Percentiles rank a stretch among this genome's conserved stretches.
Conservation (phyloP, 2,329 filamentous ascomycete species). For the Setomelanomma holmii region DNA sequence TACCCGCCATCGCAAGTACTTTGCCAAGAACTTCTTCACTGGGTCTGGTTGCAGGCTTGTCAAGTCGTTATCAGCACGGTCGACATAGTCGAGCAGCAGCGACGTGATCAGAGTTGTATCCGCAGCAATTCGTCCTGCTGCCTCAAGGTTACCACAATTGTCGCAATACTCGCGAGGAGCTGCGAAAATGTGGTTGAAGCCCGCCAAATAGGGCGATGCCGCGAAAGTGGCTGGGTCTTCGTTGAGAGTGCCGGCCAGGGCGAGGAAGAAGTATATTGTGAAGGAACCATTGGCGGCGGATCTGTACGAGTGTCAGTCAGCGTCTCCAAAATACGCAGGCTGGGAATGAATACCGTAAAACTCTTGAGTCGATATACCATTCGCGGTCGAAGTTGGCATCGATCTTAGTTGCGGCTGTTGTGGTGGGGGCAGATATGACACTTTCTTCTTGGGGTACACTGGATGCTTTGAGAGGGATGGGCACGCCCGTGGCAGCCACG, state of each 20-base stretch:
- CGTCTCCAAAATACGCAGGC: no score
- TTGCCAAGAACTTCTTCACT: neutral
- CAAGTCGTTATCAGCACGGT: neutral
- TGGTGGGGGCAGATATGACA: no score
- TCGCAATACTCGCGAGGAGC: neutral
- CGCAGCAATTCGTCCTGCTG: neutral
- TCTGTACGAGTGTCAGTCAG: neutral
- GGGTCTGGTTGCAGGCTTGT: neutral
- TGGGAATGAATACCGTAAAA: neutral
- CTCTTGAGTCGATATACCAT: neutral
- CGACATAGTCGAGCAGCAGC: neutral
- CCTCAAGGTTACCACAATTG: neutral
- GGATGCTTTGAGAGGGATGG: no score
- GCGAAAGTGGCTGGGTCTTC: neutral
- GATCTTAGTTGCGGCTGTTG: neutral
- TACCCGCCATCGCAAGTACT: neutral
- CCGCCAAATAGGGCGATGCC: neutral
- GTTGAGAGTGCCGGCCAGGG: neutral
- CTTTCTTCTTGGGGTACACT: neutral
- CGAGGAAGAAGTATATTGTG: conserved; percentile 1
- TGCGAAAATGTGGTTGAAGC: neutral
- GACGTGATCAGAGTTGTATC: neutral
- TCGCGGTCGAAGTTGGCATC: neutral
- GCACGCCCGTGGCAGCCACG: no score
- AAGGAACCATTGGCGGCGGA: neutral